A percentile compares a stretch with the other conserved stretches of the same genome.
Conservation (phyloP, 2,329 filamentous ascomycete species). For the Fusarium chlamydosporum region DNA sequence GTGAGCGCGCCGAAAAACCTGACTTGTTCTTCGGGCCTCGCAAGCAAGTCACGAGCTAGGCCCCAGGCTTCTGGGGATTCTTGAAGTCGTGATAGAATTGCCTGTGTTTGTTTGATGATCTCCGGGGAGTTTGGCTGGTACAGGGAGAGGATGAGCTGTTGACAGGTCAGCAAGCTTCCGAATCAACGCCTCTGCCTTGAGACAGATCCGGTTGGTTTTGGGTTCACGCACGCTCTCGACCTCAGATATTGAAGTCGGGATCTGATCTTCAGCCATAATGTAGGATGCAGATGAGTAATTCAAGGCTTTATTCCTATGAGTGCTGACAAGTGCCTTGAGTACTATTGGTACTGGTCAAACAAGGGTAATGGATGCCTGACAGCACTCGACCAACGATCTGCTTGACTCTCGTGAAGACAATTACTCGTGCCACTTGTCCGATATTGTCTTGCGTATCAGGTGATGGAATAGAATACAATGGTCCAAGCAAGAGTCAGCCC, state of each 20-base stretch:
- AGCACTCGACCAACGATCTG: not conserved
- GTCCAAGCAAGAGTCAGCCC: not conserved
- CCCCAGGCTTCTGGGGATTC: slow-evolving; percentile 86
- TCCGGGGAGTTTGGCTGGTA: slow-evolving; percentile 67
- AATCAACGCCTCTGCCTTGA: not conserved
- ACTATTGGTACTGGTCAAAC: not conserved
- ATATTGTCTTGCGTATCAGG: not conserved
- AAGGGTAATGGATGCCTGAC: not conserved
- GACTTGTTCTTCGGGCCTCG: slow-evolving; percentile 77
- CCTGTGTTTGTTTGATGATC: slow-evolving; percentile 70
- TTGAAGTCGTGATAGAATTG: slow-evolving; percentile 83
- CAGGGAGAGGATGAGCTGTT: slow-evolving; percentile 65
- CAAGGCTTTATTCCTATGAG: not conserved
- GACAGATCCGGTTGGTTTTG: not conserved
- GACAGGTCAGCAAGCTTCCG: slow-evolving; percentile 29
- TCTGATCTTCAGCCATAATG: slow-evolving; percentile 35
- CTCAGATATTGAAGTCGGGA: slow-evolving; percentile 35
- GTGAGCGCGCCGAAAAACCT: slow-evolving; percentile 95
- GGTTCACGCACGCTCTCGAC: slow-evolving; percentile 41
- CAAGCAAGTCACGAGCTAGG: slow-evolving; percentile 81
- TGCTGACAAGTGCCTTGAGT: not conserved
- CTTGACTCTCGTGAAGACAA: not conserved
- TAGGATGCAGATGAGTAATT: not conserved
- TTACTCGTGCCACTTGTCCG: not conserved
- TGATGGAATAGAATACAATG: not conserved